Evolutionary conservation across 352 stramenopile species (phyloP), one percentile per base, ranked within the genome.

Genomic region (Phytopythium mirpurense): DNA sequence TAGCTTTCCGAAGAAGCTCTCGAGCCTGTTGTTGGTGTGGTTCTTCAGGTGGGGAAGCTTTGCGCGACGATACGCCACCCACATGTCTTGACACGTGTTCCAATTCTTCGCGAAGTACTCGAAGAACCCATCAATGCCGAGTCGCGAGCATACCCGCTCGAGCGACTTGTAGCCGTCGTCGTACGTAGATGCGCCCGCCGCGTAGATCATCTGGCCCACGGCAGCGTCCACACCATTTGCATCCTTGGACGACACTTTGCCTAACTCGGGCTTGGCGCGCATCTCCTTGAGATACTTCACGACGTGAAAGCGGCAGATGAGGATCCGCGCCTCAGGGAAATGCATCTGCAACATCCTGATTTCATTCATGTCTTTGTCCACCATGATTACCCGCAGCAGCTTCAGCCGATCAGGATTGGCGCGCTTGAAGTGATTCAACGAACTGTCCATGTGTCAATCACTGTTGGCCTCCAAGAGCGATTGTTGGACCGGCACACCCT

Each of bases 341-440:
- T 58, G 16, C 1, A 0, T 5, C 26, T 59, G n/a, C 14, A 72
- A 14, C 2, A 68, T 41, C 18, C 43, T 24, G 43, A 70, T 67
- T 50, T 67, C 63, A 10, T 64, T 63, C 19, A 70, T 36, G 32
- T 72, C 49, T 45, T 72, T 68, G 51, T 72, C 56, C 0, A 65
- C 56, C 12, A 72, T 60, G 5, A 72, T 56, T 2, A 66, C 57
- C 6, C 56, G 3, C 6, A 68, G 3, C 15, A 60, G 34, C 23
- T 63, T 38, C 0, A 16, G 4, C 1, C 26, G 2, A 3, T 60
- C 56, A 3, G 60, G 43, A 19, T 72, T 26, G 0, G 51, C 46
- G 0, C 53, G 51, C 32, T 54, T 53, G 31, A 72, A 72, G 35
- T 72, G 57, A 1, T 55, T 29, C 2, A 66, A 3, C 15, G 54